Evolutionary conservation across 257 asterid species (phyloP).

Genomic region (Scutellaria galericulata): DNA sequence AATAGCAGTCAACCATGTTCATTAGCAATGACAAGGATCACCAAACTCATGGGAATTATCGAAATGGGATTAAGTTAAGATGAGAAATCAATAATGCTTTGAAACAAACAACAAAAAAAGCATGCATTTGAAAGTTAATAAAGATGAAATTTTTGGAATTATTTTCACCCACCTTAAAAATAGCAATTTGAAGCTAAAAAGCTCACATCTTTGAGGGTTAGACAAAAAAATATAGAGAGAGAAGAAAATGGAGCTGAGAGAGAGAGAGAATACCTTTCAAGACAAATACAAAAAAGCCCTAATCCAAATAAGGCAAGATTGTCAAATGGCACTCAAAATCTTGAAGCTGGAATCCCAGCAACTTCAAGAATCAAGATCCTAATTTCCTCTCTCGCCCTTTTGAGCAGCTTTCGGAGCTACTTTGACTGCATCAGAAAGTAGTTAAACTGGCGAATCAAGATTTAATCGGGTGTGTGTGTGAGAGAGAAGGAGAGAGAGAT

Average conservation of each 20-base stretch:
- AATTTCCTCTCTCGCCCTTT: not conserved
- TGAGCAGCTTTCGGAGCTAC: slow-evolving; percentile 5
- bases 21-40: slow-evolving; percentile 27
- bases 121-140: no score
- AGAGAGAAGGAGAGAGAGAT: slow-evolving; percentile 23
- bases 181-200: not conserved
- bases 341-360: no score
- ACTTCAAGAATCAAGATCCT: slow-evolving; percentile 33
- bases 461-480: not conserved
- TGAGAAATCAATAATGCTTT: not conserved
- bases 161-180: slow-evolving; percentile 1
- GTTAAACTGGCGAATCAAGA: slow-evolving; percentile 1
- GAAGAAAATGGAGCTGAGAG: not conserved
- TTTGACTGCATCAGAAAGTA: slow-evolving; percentile 9
- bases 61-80: slow-evolving; percentile 23
- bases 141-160: not conserved
- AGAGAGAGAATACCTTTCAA: slow-evolving; percentile 42
- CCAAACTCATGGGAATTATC: slow-evolving; percentile 29
- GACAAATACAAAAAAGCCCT: slow-evolving; percentile 38
- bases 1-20: slow-evolving; percentile 32
- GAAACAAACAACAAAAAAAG: slow-evolving; percentile 10
- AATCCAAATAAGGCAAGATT: slow-evolving; percentile 42
- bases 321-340: slow-evolving; percentile 15
- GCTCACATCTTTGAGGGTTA: no score
- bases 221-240: no score